Evolutionary conservation across 768 basidiomycete genomes (phyloP), one percentile per base, ranked within the genome.

Genomic region (Boletus speciosus): DNA sequence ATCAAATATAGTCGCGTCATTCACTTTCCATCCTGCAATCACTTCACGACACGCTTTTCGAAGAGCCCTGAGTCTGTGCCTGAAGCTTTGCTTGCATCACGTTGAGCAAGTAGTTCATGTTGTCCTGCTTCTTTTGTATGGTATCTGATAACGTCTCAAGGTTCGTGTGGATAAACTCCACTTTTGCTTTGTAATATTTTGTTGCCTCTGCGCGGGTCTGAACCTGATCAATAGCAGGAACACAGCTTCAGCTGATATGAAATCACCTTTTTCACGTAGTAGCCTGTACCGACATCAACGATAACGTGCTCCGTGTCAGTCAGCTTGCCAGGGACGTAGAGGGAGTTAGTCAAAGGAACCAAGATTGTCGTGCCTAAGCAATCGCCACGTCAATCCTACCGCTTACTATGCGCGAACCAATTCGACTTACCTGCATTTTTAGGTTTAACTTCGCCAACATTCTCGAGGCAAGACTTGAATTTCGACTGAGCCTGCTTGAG

Each of bases 211-310:
- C 72, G 21, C 88, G 87, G 7, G 87, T 86, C 95, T 98, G 68
- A 11, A n/a, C 21, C 25, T 3, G 34, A 52, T 66, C 52, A 59
- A 19, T 32, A 27, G 19, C 16, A 31, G 10, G 11, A 39, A 46
- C 5, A 43, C 11, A 7, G n/a, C 15, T 34, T 21, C 49, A 29
- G 48, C 14, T 52, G 25, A 51, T 76, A 41, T 4, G 2, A 7
- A 9, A 29, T 47, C 44, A 92, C 97, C 81, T 98, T 99, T 73
- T 91, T 85, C 16, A 98, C 90, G 61, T 87, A 98, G 71, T 98
- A 99, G 0, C 97, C 96, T 0, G 96, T 98, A 1, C 97, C 97
- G 27, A 98, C 80, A 68, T 99, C 97, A 37, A 98, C 83, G 57
- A 98, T 86, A 44, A 99, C 95, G 61, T 92, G 81, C 42, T 93